Evolutionary conservation across 306 rosid species (phyloP), one percentile per base, ranked within the genome.

Genomic region (Quercus agrifolia): DNA sequence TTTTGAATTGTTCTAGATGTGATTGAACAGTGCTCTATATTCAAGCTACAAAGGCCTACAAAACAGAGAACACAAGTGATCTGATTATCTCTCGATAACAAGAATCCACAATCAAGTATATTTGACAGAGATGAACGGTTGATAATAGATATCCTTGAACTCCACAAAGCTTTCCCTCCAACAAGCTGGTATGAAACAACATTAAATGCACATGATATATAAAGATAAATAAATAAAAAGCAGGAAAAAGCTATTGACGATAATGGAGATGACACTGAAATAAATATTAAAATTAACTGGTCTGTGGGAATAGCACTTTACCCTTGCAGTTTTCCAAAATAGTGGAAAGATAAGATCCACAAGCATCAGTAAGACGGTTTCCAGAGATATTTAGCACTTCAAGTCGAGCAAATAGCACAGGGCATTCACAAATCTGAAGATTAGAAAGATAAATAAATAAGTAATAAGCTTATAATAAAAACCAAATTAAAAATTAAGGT

Each of bases 331-430:
- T 92, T 77, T 88, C 80, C 80, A 92, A 87, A 73, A 95, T 91
- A 69, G 94, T 89, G 78, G 97, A 91, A 54, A 95, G 92, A 86
- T 82, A 95, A 71, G 93, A 89, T 73, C 98, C 94, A 77, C 94
- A 92, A 51, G 92, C 95, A 83, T 95, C 97, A 38, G 99, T 91
- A 59, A 95, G 97, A 78, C 94, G 97, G 76, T 95, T 95, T 77
- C 97, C 96, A 75, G 98, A 91, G 69, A 95, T 76, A 87, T 95
- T 91, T 10, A 95, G 97, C 75, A 91, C 94, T 92, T 90, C 97
- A 46, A 92, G 84, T 61, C 98, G 90, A 84, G 91, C 74, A 84
- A 89, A 91, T 33, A 95, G 89, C 70, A 78, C 80, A 49, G 98
- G 86, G 84, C 98, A 92, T 79, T 91, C 92, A 79, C 98, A 89